A percentile compares a stretch with the other conserved stretches of the same genome.
These are phyloP conservation scores for Colletotrichum liriopes DNA, from an alignment of 2,329 filamentous ascomycete species.

Conservation along the genomic window DNA sequence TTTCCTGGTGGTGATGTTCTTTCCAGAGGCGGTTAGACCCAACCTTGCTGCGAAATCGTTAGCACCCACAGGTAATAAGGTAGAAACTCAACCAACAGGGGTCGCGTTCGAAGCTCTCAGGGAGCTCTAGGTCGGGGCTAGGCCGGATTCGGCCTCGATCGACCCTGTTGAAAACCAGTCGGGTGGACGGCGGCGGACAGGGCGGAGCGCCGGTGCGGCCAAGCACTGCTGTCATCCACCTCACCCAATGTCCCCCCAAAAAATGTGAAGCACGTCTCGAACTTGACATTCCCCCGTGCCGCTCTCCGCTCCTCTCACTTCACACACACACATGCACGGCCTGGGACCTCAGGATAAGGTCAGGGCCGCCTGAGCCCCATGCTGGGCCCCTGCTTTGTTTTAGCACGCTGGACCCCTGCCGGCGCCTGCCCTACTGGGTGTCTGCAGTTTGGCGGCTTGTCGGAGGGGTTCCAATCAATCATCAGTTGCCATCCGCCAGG, in stretches of 20 bases:
- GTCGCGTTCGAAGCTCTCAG: background rate
- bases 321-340: background rate
- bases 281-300: background rate
- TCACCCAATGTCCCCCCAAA: background rate
- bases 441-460: background rate
- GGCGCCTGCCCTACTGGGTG: conserved; percentile 26
- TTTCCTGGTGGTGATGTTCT: conserved; percentile 8
- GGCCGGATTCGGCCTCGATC: background rate
- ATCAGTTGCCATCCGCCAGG: background rate
- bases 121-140: conserved; percentile 14
- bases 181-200: conserved; percentile 28
- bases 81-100: conserved; percentile 30
- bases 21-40: conserved; percentile 29
- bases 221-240: conserved; percentile 1
- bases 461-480: background rate
- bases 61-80: conserved; percentile 30
- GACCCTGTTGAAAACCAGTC: conserved; percentile 32
- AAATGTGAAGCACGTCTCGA: conserved; percentile 10
- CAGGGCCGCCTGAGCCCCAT: conserved; percentile 4
- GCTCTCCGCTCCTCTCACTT: background rate
- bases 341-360: conserved; percentile 16
- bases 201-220: conserved; percentile 38
- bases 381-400: conserved; percentile 12
- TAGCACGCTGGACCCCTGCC: conserved; percentile 22
- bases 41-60: conserved; percentile 13